Percentiles rank a stretch among this genome's conserved stretches.
These are phyloP conservation scores for Penicillium sumatraense DNA, from an alignment of 2,329 filamentous ascomycete genomes.

Conservation along the genomic window DNA sequence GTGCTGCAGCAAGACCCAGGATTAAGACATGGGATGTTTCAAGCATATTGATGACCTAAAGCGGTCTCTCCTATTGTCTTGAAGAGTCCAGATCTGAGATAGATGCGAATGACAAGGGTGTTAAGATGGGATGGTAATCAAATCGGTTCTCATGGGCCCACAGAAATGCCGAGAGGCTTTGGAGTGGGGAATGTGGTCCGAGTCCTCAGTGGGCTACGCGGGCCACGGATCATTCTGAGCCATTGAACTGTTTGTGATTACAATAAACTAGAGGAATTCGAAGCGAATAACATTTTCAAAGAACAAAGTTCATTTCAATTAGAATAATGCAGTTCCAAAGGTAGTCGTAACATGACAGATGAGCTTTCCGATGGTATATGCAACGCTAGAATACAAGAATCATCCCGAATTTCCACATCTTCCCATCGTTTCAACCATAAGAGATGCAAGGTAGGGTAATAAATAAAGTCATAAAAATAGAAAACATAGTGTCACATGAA, in stretches of 20 bases:
- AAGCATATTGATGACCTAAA: constrained; percentile 8
- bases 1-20: constrained; percentile 4
- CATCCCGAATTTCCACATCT: background rate
- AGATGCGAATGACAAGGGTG: background rate
- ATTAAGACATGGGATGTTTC: constrained; percentile 10
- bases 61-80: background rate
- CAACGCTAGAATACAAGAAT: constrained; percentile 27
- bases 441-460: background rate
- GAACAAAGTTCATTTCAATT: background rate
- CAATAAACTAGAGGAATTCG: too few species aligned
- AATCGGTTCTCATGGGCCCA: too few species aligned
- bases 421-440: background rate
- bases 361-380: constrained; percentile 10
- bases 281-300: too few species aligned
- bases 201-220: too few species aligned
- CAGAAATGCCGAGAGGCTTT: too few species aligned
- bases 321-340: background rate
- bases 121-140: too few species aligned
- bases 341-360: background rate
- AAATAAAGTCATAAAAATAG: constrained; percentile 1
- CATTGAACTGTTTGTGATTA: too few species aligned
- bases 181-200: too few species aligned
- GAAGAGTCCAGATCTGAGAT: too few species aligned
- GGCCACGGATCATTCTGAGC: too few species aligned
- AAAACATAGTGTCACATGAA: constrained; percentile 3